phyloP scores from a whole-genome alignment of 768 basidiomycete species.

The Rhodotorula sphaerocarpa region DNA sequence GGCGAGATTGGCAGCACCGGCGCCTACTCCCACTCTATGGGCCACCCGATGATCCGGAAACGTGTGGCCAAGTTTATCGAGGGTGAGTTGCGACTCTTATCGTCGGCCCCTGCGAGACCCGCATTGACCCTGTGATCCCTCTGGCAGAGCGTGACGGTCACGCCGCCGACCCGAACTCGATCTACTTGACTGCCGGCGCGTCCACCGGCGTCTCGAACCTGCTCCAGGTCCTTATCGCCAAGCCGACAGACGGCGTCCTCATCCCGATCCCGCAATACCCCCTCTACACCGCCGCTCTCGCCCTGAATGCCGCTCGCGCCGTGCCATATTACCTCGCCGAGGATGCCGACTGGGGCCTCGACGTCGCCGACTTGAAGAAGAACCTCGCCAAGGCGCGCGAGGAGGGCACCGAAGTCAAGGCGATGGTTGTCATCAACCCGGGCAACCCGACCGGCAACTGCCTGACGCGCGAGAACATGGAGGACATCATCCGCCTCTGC shows the following conservation, averaged over 20 bases:
- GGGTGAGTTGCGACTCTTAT: slow-evolving; percentile 49
- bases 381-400: slow-evolving; percentile 59
- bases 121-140: slow-evolving; percentile 5
- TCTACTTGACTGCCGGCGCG: slow-evolving; percentile 92
- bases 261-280: slow-evolving; percentile 99
- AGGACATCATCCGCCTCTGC: slow-evolving; percentile 69
- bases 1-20: slow-evolving; percentile 83
- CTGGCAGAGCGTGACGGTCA: slow-evolving; percentile 75
- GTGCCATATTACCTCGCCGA: slow-evolving; percentile 88
- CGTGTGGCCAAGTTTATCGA: slow-evolving; percentile 82
- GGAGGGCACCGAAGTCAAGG: slow-evolving; percentile 61
- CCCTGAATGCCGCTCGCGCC: slow-evolving; percentile 68
- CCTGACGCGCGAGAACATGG: slow-evolving; percentile 63
- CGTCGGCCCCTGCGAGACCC: too few relatives aligned
- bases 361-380: slow-evolving; percentile 56
- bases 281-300: slow-evolving; percentile 88
- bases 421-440: slow-evolving; percentile 94
- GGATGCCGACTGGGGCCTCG: slow-evolving; percentile 70
- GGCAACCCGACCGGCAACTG: slow-evolving; percentile 93
- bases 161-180: slow-evolving; percentile 68
- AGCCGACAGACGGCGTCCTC: slow-evolving; percentile 63
- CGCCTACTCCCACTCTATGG: slow-evolving; percentile 92
- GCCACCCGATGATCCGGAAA: slow-evolving; percentile 76
- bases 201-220: slow-evolving; percentile 86
- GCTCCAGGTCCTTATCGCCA: slow-evolving; percentile 66